Evolutionary conservation across 2,329 filamentous ascomycete species (phyloP).

Genomic region (Exophiala mesophila): DNA sequence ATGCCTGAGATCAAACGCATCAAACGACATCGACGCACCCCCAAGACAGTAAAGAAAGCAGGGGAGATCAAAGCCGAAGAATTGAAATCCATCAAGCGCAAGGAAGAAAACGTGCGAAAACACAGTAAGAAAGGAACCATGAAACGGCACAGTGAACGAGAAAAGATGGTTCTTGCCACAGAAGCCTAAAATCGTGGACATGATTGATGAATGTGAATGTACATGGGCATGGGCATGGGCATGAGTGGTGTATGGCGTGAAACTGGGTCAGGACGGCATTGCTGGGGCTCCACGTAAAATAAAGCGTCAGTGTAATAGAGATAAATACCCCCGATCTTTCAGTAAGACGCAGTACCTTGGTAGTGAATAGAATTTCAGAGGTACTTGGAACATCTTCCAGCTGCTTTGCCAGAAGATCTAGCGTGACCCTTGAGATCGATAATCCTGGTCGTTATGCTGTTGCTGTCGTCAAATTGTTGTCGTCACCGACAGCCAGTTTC

Average conservation of each 20-base stretch:
- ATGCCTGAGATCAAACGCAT: constrained; percentile 96
- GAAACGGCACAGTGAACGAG: constrained; percentile 70
- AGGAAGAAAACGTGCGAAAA: constrained; percentile 89
- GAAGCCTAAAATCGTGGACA: too few species aligned
- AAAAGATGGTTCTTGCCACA: constrained; percentile 80
- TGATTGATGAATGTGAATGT: constrained; percentile 25
- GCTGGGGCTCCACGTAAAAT: too few species aligned
- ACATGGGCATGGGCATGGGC: not conserved
- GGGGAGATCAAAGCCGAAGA: constrained; percentile 91
- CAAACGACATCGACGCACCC: constrained; percentile 82
- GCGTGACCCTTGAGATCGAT: too few species aligned
- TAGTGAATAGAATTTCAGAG: too few species aligned
- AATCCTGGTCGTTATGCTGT: too few species aligned
- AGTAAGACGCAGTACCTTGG: too few species aligned
- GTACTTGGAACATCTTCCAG: too few species aligned
- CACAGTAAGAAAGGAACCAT: constrained; percentile 80
- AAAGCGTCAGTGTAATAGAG: too few species aligned
- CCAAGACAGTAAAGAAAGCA: constrained; percentile 92
- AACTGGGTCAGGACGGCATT: not conserved
- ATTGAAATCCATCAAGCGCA: constrained; percentile 77
- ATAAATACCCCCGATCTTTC: too few species aligned
- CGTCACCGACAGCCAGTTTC: too few species aligned
- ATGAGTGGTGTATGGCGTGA: not conserved
- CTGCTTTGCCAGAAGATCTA: too few species aligned
- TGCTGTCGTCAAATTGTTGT: too few species aligned